These are phyloP conservation scores for Aspergillus sp. DNA, from an alignment of 2,329 filamentous ascomycete genomes.

Conservation along the genomic window DNA sequence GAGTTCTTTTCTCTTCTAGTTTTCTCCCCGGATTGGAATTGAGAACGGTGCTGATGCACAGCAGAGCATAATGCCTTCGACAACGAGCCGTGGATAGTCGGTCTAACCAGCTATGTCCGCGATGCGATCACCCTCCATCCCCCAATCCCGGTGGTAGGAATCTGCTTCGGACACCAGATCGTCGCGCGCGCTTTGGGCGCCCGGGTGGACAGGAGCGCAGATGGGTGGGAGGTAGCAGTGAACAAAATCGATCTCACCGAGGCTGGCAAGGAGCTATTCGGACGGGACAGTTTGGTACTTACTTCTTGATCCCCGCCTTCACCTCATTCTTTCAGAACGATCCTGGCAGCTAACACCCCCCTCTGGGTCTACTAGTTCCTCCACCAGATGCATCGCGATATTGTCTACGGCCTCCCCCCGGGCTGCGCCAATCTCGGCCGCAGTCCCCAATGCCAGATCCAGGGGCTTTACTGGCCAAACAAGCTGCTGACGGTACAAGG, in stretches of 20 bases:
- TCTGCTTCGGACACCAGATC: constrained; percentile 45
- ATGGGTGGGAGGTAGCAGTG: constrained; percentile 41
- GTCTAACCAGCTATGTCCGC: constrained; percentile 34
- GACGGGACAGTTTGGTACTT: constrained; percentile 17
- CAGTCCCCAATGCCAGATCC: constrained; percentile 34
- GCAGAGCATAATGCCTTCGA: constrained; percentile 33
- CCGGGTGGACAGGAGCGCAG: constrained; percentile 29
- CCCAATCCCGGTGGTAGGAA: constrained; percentile 31
- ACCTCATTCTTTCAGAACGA: too few species aligned
- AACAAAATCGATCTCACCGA: constrained; percentile 33
- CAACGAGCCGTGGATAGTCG: constrained; percentile 38
- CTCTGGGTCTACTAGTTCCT: too few species aligned
- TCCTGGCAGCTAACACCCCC: too few species aligned
- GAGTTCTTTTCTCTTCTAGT: too few species aligned
- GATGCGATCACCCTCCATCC: constrained; percentile 11
- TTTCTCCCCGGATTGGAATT: neutral
- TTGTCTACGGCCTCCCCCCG: constrained; percentile 33
- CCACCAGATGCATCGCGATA: constrained; percentile 43
- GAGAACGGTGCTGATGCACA: neutral
- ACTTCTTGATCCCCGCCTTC: too few species aligned
- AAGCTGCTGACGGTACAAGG: constrained; percentile 38
- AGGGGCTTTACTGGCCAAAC: constrained; percentile 35
- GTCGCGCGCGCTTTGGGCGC: constrained; percentile 35
- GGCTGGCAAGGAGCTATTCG: constrained; percentile 34
- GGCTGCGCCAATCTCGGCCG: constrained; percentile 34